Evolutionary conservation across 1,139 yeast genomes (phyloP).

Genomic region (Candida tropicalis): DNA sequence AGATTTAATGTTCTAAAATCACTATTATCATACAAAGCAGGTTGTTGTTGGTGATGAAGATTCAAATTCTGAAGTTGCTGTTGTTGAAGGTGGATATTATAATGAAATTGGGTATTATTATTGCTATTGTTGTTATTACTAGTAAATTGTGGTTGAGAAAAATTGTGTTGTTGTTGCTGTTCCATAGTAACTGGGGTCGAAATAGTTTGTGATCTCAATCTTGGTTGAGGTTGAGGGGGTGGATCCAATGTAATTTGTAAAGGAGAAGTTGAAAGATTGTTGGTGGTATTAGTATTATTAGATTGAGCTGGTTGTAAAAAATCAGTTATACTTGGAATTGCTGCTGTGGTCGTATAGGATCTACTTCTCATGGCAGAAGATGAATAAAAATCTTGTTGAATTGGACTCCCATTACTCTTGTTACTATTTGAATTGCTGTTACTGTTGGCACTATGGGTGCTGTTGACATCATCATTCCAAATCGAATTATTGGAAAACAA

Average conservation of each 20-base stretch:
- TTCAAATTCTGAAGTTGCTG: conserved; percentile 14
- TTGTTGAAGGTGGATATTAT: conserved; percentile 17
- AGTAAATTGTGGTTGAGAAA: conserved; percentile 8
- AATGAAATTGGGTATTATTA: conserved; percentile 10
- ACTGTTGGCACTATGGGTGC: conserved; percentile 6
- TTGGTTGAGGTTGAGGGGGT: conserved; percentile 20
- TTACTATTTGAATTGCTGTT: conserved; percentile 7
- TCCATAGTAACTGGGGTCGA: conserved; percentile 27
- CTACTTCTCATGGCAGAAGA: conserved; percentile 33
- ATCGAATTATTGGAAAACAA: conserved; percentile 48
- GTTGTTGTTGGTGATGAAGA: conserved; percentile 8
- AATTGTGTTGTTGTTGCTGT: conserved; percentile 27
- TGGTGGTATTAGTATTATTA: no score
- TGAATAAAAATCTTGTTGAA: conserved; percentile 2
- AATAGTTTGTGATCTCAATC: conserved; percentile 47
- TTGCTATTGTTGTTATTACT: conserved; percentile 13
- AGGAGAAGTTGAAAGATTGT: conserved; percentile 18
- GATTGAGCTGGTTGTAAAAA: conserved; percentile 6
- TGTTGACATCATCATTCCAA: conserved; percentile 45
- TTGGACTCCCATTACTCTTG: conserved; percentile 1
- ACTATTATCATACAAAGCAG: conserved; percentile 51
- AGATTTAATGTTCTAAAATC: conserved; percentile 45
- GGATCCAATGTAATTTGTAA: conserved; percentile 37
- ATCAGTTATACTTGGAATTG: conserved; percentile 25
- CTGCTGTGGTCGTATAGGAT: conserved; percentile 53